Evolutionary conservation across 192 early-diverging fungal genomes (phyloP).

Genomic region (Mortierella hygrophila): DNA sequence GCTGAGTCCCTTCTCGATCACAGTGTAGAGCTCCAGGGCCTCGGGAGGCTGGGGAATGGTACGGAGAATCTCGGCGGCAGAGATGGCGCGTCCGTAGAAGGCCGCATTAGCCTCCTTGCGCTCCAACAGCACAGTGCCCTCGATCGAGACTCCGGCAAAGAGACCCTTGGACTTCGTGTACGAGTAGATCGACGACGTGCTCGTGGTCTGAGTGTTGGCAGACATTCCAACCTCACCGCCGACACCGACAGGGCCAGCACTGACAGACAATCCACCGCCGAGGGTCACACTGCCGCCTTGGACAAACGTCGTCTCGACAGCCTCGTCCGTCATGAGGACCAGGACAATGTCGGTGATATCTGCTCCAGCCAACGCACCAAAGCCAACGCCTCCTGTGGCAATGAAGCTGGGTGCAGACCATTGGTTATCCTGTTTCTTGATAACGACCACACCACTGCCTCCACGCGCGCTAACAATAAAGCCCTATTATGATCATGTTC

Average conservation of each 20-base stretch:
- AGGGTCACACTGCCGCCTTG: constrained; percentile 91
- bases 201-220: constrained; percentile 53
- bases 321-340: constrained; percentile 87
- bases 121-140: constrained; percentile 87
- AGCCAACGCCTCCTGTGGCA: constrained; percentile 85
- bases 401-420: constrained; percentile 95
- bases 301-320: constrained; percentile 89
- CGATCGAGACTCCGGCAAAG: constrained; percentile 88
- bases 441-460: constrained; percentile 88
- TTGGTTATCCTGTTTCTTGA: constrained; percentile 65
- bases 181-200: constrained; percentile 84
- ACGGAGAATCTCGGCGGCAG: constrained; percentile 83
- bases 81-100: constrained; percentile 80
- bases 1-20: constrained; percentile 68
- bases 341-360: constrained; percentile 96
- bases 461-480: constrained; percentile 90
- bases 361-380: constrained; percentile 89
- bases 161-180: constrained; percentile 92
- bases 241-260: constrained; percentile 65
- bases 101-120: constrained; percentile 86
- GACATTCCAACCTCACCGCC: constrained; percentile 60
- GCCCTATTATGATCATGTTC: constrained; percentile 55
- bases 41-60: constrained; percentile 79
- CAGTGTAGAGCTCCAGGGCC: constrained; percentile 82
- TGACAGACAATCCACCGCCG: constrained; percentile 83